Conservation (phyloP, 2,329 filamentous ascomycete species). For the Calonectria crousiana region DNA sequence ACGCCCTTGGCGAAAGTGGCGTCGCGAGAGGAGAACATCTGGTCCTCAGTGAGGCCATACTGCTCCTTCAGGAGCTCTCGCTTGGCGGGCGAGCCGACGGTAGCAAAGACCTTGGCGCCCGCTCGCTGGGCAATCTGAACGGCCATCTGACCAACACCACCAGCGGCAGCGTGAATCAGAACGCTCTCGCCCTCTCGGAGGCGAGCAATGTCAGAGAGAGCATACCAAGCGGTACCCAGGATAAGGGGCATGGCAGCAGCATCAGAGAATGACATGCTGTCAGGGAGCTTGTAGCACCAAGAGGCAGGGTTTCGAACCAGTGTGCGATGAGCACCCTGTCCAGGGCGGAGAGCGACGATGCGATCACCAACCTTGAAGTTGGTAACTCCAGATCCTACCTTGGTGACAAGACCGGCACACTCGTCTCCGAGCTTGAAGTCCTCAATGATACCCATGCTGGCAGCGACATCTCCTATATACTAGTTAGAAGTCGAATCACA, state of each 20-base stretch:
- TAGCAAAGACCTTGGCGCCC: conserved; percentile 46
- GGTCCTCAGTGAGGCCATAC: conserved; percentile 45
- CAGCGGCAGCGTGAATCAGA: conserved; percentile 43
- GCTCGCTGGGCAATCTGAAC: conserved; percentile 39
- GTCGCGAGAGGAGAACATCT: conserved; percentile 48
- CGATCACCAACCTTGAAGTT: conserved; percentile 20
- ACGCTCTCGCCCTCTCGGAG: conserved; percentile 36
- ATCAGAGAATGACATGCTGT: conserved; percentile 25
- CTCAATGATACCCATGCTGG: conserved; percentile 40
- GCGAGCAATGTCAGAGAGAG: conserved; percentile 17
- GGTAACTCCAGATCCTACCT: conserved; percentile 23
- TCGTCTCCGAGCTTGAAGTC: conserved; percentile 42
- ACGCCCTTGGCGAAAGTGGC: conserved; percentile 44
- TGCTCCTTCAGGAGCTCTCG: conserved; percentile 28
- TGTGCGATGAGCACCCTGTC: conserved; percentile 39
- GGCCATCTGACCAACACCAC: conserved; percentile 45
- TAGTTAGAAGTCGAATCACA: background rate
- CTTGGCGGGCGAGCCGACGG: conserved; percentile 40
- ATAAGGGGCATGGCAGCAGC: conserved; percentile 17
- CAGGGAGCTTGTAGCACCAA: conserved; percentile 29
- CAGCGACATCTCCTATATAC: conserved; percentile 36
- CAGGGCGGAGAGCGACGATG: conserved; percentile 21
- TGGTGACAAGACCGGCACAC: conserved; percentile 31
- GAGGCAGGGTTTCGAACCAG: conserved; percentile 44
- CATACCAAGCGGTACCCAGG: conserved; percentile 21